These are phyloP conservation scores for Paecilomyces niveus DNA, from an alignment of 2,329 filamentous ascomycete species.

Conservation along the genomic window DNA sequence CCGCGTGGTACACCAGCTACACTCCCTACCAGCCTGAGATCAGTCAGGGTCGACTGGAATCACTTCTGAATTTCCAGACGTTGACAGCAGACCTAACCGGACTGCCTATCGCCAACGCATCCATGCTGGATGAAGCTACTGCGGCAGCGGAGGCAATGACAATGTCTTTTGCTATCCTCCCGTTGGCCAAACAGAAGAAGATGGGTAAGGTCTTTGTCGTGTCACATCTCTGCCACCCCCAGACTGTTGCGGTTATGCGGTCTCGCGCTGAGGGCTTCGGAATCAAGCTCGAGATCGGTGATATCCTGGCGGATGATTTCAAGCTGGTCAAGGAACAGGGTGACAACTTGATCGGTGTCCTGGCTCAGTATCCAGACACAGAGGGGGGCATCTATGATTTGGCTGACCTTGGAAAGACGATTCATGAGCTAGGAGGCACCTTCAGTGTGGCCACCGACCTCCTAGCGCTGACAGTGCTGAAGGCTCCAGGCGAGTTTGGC, in stretches of 20 bases:
- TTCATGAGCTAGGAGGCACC: conserved; percentile 70
- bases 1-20: conserved; percentile 96
- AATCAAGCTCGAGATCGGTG: conserved; percentile 66
- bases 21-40: conserved; percentile 97
- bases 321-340: conserved; percentile 66
- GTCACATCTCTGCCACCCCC: conserved; percentile 72
- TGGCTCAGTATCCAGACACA: conserved; percentile 94
- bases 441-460: conserved; percentile 87
- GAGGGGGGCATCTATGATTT: conserved; percentile 74
- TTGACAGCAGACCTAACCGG: conserved; percentile 82
- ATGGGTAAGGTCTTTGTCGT: conserved; percentile 76
- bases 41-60: conserved; percentile 88
- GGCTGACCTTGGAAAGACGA: conserved; percentile 62
- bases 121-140: conserved; percentile 82
- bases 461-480: conserved; percentile 76
- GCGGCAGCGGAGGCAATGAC: conserved; percentile 96
- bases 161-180: conserved; percentile 71
- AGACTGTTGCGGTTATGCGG: conserved; percentile 75
- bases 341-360: conserved; percentile 75
- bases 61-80: conserved; percentile 91
- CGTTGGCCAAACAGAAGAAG: conserved; percentile 64
- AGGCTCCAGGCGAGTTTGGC: conserved; percentile 86
- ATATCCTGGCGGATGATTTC: conserved; percentile 60
- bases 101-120: conserved; percentile 83
- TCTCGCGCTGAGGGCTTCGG: conserved; percentile 89